Evolutionary conservation across 148 eudicot species (phyloP).

Genomic region (Bassia scoparia): DNA sequence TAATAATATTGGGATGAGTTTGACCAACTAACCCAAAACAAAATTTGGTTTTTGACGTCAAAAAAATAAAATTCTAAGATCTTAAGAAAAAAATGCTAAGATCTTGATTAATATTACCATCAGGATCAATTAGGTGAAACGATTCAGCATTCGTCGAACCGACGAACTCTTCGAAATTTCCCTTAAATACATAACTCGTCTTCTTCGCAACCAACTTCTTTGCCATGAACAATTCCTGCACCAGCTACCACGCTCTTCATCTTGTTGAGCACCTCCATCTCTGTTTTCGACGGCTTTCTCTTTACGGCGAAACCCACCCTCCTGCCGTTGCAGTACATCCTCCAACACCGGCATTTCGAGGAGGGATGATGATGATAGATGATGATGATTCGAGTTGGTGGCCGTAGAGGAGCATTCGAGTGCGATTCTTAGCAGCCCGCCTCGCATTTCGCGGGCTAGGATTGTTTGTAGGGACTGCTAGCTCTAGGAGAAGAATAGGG

Average conservation of each 20-base stretch:
- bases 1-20: slow-evolving; percentile 6
- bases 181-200: slow-evolving; percentile 56
- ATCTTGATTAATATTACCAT: slow-evolving; percentile 49
- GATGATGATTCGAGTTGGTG: background rate
- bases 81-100: slow-evolving; percentile 67
- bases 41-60: background rate
- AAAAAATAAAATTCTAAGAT: slow-evolving; percentile 25
- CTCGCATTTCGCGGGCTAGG: slow-evolving; percentile 57
- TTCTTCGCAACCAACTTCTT: slow-evolving; percentile 28
- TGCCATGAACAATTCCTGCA: slow-evolving; percentile 38
- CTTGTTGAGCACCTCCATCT: slow-evolving; percentile 36
- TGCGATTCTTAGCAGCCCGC: slow-evolving; percentile 47
- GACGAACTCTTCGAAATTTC: slow-evolving; percentile 42
- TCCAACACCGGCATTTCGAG: slow-evolving; percentile 47
- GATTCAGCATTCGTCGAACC: slow-evolving; percentile 46
- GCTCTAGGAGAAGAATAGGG: slow-evolving; percentile 52
- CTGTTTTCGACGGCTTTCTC: slow-evolving; percentile 37
- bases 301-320: slow-evolving; percentile 48
- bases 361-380: background rate
- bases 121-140: slow-evolving; percentile 59
- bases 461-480: slow-evolving; percentile 50
- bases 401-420: slow-evolving; percentile 26
- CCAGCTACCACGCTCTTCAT: slow-evolving; percentile 44
- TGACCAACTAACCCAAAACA: background rate
- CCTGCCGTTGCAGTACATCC: slow-evolving; percentile 59